Evolutionary conservation across 129 eudicot species (phyloP).

Genomic region (Centaurea solstitialis): DNA sequence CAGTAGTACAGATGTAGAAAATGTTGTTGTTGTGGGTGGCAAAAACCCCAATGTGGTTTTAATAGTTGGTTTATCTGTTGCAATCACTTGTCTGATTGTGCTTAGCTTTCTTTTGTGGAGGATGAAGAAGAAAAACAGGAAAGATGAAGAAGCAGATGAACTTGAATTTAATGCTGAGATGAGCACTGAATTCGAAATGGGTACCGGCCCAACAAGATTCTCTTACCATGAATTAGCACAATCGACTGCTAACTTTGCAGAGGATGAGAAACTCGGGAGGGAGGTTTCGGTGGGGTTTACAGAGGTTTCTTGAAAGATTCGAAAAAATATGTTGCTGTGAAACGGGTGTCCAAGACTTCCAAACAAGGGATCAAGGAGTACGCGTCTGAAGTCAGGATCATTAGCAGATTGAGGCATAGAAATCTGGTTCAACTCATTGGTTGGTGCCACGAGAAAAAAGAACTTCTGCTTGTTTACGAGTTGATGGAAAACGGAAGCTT

Average conservation of each 20-base stretch:
- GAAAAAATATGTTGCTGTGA: not conserved
- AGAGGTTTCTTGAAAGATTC: not conserved
- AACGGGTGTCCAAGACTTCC: not conserved
- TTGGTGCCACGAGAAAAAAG: conserved; percentile 42
- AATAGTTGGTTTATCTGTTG: conserved; percentile 10
- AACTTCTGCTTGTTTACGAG: conserved; percentile 28
- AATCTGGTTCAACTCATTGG: conserved; percentile 46
- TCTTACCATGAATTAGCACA: conserved; percentile 20
- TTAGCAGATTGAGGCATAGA: no score
- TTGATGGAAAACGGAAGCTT: conserved; percentile 30
- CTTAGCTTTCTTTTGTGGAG: conserved; percentile 2
- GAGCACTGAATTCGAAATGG: conserved; percentile 16
- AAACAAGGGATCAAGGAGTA: no score
- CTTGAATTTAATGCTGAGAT: not conserved
- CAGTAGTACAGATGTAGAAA: no score
- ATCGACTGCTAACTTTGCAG: conserved; percentile 30
- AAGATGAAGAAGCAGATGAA: not conserved
- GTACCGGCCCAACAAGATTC: conserved; percentile 36
- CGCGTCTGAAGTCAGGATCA: no score
- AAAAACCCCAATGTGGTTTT: not conserved
- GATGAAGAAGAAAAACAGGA: conserved; percentile 4
- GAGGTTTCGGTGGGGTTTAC: conserved; percentile 17
- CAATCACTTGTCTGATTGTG: not conserved
- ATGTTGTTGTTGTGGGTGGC: no score
- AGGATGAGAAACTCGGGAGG: conserved; percentile 35